These are phyloP conservation scores for Colletotrichum eremochloae DNA, from an alignment of 2,329 filamentous ascomycete species.

Conservation along the genomic window DNA sequence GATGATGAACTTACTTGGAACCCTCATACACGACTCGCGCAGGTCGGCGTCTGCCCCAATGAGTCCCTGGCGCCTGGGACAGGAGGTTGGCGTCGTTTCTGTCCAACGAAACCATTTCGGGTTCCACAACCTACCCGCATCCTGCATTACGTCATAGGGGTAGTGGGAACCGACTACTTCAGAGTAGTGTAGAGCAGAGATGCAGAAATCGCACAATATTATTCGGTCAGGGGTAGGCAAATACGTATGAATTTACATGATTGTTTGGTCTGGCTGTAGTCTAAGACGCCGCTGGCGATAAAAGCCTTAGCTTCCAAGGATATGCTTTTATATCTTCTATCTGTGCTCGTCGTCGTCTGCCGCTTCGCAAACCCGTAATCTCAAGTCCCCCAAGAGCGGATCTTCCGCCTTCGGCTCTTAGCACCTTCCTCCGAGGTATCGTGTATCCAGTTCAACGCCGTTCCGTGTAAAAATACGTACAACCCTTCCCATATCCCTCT, in stretches of 20 bases:
- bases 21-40: neutral
- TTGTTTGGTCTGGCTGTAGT: neutral
- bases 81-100: neutral
- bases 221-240: neutral
- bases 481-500: neutral
- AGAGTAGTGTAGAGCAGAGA: neutral
- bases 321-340: neutral
- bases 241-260: neutral
- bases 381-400: neutral
- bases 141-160: slow-evolving; percentile 32
- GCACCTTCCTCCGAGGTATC: neutral
- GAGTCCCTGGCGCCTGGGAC: neutral
- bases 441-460: neutral
- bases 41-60: neutral
- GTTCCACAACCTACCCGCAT: slow-evolving; percentile 24
- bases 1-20: neutral
- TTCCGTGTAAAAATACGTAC: slow-evolving; percentile 2
- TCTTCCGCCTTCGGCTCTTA: neutral
- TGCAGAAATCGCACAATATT: no score
- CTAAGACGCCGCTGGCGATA: neutral
- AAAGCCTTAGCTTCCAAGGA: neutral
- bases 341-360: neutral
- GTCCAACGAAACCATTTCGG: neutral
- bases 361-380: neutral
- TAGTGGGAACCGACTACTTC: neutral